Conservation (phyloP, 1,284 basidiomycete genomes). For the Fomitopsis schrenkii region DNA sequence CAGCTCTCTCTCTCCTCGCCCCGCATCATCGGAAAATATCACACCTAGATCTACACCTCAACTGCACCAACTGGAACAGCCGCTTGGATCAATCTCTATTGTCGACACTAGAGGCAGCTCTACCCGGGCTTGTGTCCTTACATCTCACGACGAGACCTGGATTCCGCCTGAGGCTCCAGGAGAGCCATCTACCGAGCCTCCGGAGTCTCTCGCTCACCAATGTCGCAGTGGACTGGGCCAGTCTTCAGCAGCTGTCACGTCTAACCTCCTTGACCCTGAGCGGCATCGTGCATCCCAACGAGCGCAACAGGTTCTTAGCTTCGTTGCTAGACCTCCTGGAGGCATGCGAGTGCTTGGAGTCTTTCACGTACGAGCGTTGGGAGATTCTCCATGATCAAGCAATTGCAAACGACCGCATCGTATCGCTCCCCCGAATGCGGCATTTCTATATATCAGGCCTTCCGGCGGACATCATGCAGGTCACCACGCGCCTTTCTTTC, state of each 20-base stretch:
- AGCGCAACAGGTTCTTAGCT: background rate
- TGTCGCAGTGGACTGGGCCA: background rate
- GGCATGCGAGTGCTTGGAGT: background rate
- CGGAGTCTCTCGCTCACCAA: background rate
- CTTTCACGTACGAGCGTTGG: background rate
- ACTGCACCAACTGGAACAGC: background rate
- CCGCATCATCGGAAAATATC: background rate
- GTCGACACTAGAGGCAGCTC: background rate
- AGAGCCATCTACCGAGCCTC: background rate
- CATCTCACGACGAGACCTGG: background rate
- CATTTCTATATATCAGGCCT: background rate
- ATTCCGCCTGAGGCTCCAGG: background rate
- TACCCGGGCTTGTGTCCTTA: background rate
- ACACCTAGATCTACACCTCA: background rate
- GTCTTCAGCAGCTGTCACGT: background rate
- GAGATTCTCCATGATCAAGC: background rate
- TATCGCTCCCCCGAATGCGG: background rate
- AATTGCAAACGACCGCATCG: background rate
- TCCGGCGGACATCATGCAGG: background rate
- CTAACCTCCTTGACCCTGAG: background rate
- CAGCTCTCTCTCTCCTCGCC: background rate
- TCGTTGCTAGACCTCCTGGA: background rate
- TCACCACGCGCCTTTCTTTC: background rate
- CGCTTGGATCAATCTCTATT: background rate
- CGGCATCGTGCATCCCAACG: background rate